Conservation (phyloP, 23 red algal genomes). For the Gracilaria gracilis region DNA sequence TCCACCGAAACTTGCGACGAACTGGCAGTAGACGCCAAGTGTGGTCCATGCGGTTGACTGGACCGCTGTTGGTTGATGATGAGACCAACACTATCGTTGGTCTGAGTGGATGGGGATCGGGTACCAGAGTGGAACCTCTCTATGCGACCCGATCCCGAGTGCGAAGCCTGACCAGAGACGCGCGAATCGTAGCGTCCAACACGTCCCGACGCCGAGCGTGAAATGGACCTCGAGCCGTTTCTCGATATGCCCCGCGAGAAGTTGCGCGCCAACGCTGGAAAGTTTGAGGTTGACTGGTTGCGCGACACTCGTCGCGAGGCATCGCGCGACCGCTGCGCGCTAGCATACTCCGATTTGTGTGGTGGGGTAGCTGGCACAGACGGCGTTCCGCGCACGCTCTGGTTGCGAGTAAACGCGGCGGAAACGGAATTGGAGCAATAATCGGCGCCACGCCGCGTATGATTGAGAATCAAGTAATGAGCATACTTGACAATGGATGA, state of each 20-base stretch:
- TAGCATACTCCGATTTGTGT: not conserved
- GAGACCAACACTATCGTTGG: conserved; percentile 56
- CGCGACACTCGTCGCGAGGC: conserved; percentile 40
- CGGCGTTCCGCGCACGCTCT: conserved; percentile 60
- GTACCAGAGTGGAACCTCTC: conserved; percentile 3
- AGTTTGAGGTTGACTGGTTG: conserved; percentile 48
- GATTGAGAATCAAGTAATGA: conserved; percentile 75
- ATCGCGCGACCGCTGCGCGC: conserved; percentile 17
- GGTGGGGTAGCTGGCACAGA: conserved; percentile 57
- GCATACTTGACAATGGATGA: conserved; percentile 73
- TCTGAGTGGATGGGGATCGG: conserved; percentile 36
- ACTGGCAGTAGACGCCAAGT: not conserved
- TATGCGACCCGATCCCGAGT: conserved; percentile 6
- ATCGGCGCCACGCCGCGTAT: conserved; percentile 68
- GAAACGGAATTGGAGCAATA: conserved; percentile 58
- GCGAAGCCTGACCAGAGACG: not conserved
- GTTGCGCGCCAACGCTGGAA: conserved; percentile 31
- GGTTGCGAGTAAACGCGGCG: conserved; percentile 74
- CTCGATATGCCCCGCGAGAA: conserved; percentile 17
- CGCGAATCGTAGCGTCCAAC: conserved; percentile 36
- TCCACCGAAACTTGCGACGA: conserved; percentile 15
- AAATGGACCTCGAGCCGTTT: conserved; percentile 31
- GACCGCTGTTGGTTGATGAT: conserved; percentile 58
- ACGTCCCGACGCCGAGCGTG: conserved; percentile 40
- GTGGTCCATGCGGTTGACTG: conserved; percentile 51